These are phyloP conservation scores for Ascochyta viciae-villosae DNA, from an alignment of 2,329 filamentous ascomycete species.

Conservation along the genomic window DNA sequence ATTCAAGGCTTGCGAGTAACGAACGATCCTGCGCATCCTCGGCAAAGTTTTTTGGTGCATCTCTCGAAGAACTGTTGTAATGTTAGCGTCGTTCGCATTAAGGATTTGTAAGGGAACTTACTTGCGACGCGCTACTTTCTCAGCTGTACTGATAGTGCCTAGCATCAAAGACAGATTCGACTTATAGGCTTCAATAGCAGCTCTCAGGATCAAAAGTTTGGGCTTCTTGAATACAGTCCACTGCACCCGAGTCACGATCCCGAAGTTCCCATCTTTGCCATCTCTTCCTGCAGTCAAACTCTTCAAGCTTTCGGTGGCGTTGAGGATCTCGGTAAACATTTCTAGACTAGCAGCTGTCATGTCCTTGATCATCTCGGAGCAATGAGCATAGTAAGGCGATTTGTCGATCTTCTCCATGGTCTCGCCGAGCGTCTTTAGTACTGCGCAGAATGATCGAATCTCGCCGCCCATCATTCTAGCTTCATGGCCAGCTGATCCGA, in stretches of 20 bases:
- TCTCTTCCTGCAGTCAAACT: slow-evolving; percentile 23
- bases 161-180: slow-evolving; percentile 31
- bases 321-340: too few relatives aligned
- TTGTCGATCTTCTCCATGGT: too few relatives aligned
- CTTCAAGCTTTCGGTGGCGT: neutral
- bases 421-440: too few relatives aligned
- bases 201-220: slow-evolving; percentile 24
- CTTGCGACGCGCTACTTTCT: slow-evolving; percentile 23
- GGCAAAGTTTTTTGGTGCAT: neutral
- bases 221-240: slow-evolving; percentile 32
- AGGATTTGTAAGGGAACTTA: neutral
- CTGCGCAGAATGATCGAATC: too few relatives aligned
- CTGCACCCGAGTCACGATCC: slow-evolving; percentile 20
- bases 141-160: slow-evolving; percentile 28
- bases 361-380: too few relatives aligned
- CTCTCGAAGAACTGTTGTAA: neutral
- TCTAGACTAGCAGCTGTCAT: too few relatives aligned
- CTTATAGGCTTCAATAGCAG: slow-evolving; percentile 32
- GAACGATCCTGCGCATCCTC: slow-evolving; percentile 24
- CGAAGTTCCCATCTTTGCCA: slow-evolving; percentile 23
- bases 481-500: too few relatives aligned
- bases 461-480: too few relatives aligned
- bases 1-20: slow-evolving; percentile 22
- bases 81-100: neutral
- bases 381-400: too few relatives aligned